Conservation (phyloP, 2,329 filamentous ascomycete species). For the Hirsutella thompsonii region DNA sequence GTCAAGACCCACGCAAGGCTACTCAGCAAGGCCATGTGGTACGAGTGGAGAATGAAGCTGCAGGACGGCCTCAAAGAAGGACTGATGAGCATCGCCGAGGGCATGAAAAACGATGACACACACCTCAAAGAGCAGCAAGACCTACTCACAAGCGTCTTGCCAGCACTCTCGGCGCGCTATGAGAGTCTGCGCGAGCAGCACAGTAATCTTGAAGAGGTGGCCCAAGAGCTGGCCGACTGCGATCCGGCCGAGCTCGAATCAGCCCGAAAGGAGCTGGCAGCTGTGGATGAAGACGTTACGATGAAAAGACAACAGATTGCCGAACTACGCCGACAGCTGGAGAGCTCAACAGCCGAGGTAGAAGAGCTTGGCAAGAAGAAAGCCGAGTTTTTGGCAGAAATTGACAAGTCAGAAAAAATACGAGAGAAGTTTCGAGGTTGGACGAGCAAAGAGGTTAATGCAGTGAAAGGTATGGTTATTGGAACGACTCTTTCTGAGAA, state of each 20-base stretch:
- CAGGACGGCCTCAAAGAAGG: conserved; percentile 70
- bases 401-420: conserved; percentile 68
- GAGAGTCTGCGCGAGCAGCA: conserved; percentile 50
- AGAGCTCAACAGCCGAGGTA: conserved; percentile 53
- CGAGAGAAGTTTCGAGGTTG: conserved; percentile 84
- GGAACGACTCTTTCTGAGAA: neutral
- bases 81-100: conserved; percentile 60
- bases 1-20: conserved; percentile 86
- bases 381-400: conserved; percentile 56
- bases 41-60: conserved; percentile 90
- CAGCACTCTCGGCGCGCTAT: conserved; percentile 47
- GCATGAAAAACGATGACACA: conserved; percentile 62
- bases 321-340: conserved; percentile 51
- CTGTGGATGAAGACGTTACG: conserved; percentile 54
- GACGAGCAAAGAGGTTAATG: conserved; percentile 68
- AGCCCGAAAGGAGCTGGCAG: conserved; percentile 55
- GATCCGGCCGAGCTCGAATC: conserved; percentile 67
- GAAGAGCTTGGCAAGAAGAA: conserved; percentile 54
- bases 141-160: conserved; percentile 55
- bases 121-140: conserved; percentile 54
- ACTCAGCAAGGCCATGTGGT: conserved; percentile 93
- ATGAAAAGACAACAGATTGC: conserved; percentile 56
- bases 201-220: conserved; percentile 55
- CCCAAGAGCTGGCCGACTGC: conserved; percentile 62
- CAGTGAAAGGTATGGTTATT: conserved; percentile 52